Percentiles rank a stretch among this genome's conserved stretches.
phyloP scores from a whole-genome alignment of 2,329 filamentous ascomycete species.

The Penicillium griseofulvum region DNA sequence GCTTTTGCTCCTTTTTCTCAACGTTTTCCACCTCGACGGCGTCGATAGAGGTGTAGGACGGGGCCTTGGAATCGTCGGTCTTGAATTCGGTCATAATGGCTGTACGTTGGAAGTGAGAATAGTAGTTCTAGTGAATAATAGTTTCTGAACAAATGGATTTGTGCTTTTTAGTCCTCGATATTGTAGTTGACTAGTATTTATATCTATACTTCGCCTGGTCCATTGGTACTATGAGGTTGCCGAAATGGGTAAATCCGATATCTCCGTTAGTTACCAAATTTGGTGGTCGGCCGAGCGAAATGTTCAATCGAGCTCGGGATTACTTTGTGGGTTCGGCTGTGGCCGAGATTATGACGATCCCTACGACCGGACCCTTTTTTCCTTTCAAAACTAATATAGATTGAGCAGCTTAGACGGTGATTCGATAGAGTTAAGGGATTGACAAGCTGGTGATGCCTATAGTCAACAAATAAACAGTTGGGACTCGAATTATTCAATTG shows the following conservation, averaged over 20 bases:
- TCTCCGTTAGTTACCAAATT: background rate
- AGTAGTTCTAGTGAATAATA: background rate
- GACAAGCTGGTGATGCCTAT: conserved; percentile 55
- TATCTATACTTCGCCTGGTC: background rate
- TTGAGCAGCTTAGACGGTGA: conserved; percentile 75
- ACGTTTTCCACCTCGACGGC: background rate
- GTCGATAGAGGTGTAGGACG: background rate
- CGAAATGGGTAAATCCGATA: background rate
- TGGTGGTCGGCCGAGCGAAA: background rate
- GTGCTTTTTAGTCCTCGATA: background rate
- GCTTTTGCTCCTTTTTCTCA: background rate
- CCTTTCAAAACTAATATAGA: too few relatives aligned
- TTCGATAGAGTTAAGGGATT: conserved; percentile 74
- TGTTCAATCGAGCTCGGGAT: background rate
- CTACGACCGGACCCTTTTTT: background rate
- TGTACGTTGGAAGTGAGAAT: background rate
- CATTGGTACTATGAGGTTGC: too few relatives aligned
- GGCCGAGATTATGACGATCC: too few relatives aligned
- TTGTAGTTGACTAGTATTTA: background rate
- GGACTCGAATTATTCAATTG: too few relatives aligned
- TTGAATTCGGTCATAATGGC: background rate
- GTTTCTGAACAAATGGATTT: background rate
- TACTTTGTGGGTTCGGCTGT: background rate
- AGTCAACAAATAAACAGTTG: too few relatives aligned
- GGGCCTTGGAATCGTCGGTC: background rate